Conservation (phyloP, 192 early-diverging fungal species). For the Powellomyces hirtus region DNA sequence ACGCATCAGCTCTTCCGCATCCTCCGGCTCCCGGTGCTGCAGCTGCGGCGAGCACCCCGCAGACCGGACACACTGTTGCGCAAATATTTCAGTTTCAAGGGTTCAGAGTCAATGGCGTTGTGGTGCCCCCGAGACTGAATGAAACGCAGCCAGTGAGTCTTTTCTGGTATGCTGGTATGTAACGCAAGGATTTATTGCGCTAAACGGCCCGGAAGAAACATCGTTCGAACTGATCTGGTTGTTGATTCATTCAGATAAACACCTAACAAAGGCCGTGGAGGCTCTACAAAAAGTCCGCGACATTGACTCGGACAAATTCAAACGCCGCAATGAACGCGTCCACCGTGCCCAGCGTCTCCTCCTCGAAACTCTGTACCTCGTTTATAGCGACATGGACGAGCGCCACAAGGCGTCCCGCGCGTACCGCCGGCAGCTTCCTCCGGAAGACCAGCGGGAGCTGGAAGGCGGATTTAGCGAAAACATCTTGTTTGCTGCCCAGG, state of each 20-base stretch:
- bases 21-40: background rate
- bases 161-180: slow-evolving; percentile 44
- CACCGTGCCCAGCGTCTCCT: slow-evolving; percentile 56
- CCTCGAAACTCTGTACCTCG: slow-evolving; percentile 50
- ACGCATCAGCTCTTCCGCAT: background rate
- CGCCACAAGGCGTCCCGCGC: slow-evolving; percentile 42
- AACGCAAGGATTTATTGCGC: too few relatives aligned
- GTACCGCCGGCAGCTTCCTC: slow-evolving; percentile 58
- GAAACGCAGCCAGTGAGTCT: slow-evolving; percentile 43
- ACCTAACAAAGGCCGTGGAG: slow-evolving; percentile 25
- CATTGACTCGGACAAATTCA: slow-evolving; percentile 23
- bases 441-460: slow-evolving; percentile 69
- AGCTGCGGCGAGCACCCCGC: slow-evolving; percentile 3
- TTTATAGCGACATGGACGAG: slow-evolving; percentile 49
- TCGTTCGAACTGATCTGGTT: background rate
- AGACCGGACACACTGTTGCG: slow-evolving; percentile 31
- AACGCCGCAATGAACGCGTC: slow-evolving; percentile 47
- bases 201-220: too few relatives aligned
- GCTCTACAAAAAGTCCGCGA: slow-evolving; percentile 23
- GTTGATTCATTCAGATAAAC: slow-evolving; percentile 23
- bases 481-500: slow-evolving; percentile 71
- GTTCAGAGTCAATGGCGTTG: slow-evolving; percentile 3
- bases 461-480: slow-evolving; percentile 67
- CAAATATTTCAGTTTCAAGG: slow-evolving; percentile 37
- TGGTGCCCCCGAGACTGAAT: slow-evolving; percentile 33